phyloP scores from a whole-genome alignment of 2,329 filamentous ascomycete species.

The Calonectria montana region DNA sequence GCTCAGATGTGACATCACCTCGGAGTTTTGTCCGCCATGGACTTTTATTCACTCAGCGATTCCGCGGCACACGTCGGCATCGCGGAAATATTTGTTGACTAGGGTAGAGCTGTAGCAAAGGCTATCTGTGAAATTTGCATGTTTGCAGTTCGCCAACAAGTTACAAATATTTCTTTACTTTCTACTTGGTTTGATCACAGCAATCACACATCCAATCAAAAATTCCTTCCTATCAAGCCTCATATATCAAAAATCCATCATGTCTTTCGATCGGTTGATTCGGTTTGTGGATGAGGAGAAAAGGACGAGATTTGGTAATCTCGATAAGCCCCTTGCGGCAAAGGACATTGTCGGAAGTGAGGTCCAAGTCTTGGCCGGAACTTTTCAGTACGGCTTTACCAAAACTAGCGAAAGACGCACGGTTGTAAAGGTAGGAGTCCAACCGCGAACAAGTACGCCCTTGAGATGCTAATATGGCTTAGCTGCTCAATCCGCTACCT shows the following conservation, averaged over 20 bases:
- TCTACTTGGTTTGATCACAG: too few relatives aligned
- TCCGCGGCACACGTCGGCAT: too few relatives aligned
- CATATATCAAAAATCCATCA: neutral
- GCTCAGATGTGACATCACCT: too few relatives aligned
- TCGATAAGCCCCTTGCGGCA: neutral
- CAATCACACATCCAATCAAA: too few relatives aligned
- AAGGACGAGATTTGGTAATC: neutral
- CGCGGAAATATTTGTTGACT: too few relatives aligned
- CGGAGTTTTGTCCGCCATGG: too few relatives aligned
- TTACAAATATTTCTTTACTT: too few relatives aligned
- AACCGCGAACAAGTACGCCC: neutral
- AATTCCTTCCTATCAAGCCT: neutral
- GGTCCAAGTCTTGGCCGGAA: neutral
- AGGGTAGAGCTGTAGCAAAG: too few relatives aligned
- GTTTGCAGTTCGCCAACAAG: too few relatives aligned
- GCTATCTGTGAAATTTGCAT: too few relatives aligned
- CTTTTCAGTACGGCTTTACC: neutral
- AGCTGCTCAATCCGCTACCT: neutral
- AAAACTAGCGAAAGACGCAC: neutral
- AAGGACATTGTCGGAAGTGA: neutral
- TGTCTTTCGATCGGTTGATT: neutral
- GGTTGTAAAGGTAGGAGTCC: neutral
- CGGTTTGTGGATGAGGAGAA: neutral
- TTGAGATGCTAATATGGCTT: neutral
- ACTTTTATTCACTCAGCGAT: too few relatives aligned